A percentile compares a stretch with the other conserved stretches of the same genome.
Conservation (phyloP, 441 rosid species). For the Geranium incanum region DNA sequence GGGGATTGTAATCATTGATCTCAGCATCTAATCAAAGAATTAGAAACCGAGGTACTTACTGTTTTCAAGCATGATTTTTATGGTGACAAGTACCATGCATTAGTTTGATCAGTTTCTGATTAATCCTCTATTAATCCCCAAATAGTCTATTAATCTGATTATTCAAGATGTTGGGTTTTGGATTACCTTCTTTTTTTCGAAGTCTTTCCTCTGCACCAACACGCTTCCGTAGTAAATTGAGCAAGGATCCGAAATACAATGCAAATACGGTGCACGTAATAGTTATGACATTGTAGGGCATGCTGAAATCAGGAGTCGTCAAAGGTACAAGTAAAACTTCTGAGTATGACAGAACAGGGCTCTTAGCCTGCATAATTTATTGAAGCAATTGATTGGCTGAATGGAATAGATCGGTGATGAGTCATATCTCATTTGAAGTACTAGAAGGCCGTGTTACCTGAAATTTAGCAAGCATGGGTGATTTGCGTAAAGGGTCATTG, state of each 20-base stretch:
- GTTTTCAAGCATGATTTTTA: too few species aligned
- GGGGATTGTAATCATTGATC: too few species aligned
- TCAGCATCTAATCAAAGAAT: too few species aligned
- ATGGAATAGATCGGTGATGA: neutral
- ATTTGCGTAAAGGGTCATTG: constrained; percentile 28
- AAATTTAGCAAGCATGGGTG: constrained; percentile 48
- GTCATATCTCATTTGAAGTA: neutral
- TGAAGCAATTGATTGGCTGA: constrained; percentile 13
- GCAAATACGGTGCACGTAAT: constrained; percentile 89
- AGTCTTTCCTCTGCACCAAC: constrained; percentile 72
- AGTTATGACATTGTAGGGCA: constrained; percentile 97
- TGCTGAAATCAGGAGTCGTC: constrained; percentile 97
- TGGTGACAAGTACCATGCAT: too few species aligned
- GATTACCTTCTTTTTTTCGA: constrained; percentile 57
- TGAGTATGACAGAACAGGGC: constrained; percentile 58
- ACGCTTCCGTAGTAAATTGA: constrained; percentile 71
- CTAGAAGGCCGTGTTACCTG: constrained; percentile 34
- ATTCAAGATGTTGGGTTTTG: neutral
- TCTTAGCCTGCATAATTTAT: constrained; percentile 49
- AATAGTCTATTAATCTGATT: too few species aligned
- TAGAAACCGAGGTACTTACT: too few species aligned
- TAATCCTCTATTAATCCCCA: too few species aligned
- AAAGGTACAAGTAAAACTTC: constrained; percentile 90
- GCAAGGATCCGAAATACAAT: constrained; percentile 80
- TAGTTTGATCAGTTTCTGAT: too few species aligned